These are phyloP conservation scores for Megacollybia marginata DNA, from an alignment of 768 basidiomycete genomes.

Conservation along the genomic window DNA sequence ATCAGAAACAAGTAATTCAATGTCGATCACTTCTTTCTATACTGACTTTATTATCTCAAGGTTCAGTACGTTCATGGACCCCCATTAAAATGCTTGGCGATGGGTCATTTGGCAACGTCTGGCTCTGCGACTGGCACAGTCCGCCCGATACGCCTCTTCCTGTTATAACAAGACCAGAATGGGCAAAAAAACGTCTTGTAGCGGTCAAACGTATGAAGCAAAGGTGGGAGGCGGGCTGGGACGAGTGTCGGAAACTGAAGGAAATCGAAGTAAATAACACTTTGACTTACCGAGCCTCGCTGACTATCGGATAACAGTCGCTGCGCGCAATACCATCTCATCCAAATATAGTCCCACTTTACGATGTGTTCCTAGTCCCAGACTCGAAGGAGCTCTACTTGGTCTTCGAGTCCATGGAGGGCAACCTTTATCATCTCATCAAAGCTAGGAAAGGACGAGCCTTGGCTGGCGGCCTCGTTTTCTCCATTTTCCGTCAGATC, in stretches of 20 bases:
- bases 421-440: constrained; percentile 98
- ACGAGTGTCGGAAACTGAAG: constrained; percentile 90
- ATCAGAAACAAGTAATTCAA: constrained; percentile 44
- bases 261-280: constrained; percentile 76
- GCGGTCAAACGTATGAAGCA: constrained; percentile 99
- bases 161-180: constrained; percentile 93
- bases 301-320: constrained; percentile 48
- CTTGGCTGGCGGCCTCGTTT: constrained; percentile 93
- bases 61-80: constrained; percentile 83
- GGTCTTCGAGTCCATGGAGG: constrained; percentile 99
- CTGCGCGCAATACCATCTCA: constrained; percentile 91
- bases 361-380: constrained; percentile 97
- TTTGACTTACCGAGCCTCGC: constrained; percentile 7
- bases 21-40: constrained; percentile 6
- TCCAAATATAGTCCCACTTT: constrained; percentile 95
- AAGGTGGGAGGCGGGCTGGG: constrained; percentile 97
- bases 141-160: constrained; percentile 86
- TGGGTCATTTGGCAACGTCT: constrained; percentile 97
- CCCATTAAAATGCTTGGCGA: constrained; percentile 96
- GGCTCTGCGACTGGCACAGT: constrained; percentile 90
- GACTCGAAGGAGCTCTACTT: constrained; percentile 95
- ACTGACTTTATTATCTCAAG: constrained; percentile 30
- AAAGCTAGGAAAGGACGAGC: constrained; percentile 93
- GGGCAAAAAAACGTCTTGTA: constrained; percentile 89
- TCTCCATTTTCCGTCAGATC: constrained; percentile 91